Base-by-base conservation (phyloP, 305 asterid genomes). In the Solanum chacoense region DNA sequence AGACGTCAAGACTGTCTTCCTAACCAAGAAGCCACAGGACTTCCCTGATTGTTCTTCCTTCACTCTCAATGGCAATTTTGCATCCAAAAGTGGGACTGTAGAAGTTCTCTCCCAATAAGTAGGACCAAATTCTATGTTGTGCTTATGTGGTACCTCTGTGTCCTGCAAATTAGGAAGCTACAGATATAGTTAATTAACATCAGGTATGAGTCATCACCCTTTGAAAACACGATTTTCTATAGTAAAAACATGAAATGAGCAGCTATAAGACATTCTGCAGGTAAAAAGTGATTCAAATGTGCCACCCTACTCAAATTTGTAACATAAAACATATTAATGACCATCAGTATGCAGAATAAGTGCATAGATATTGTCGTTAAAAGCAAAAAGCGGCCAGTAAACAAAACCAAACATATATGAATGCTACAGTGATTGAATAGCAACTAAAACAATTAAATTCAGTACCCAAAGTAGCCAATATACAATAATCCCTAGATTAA, bases 31-130 rank as follows among this genome's bases (percentile, higher is more conserved):
- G 76, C 92, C 72, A 77, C 93, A 90, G 20, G 95, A 86, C 74
- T 91, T 93, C 80, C 85, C 85, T 6, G 91, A 93, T 88, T 91
- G 91, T 34, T 88, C 91, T 34, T 88, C 91, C 38, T 72, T 72
- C 37, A 94, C 92, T 7, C 91, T 89, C 95, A 91, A 90, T 16
- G 91, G 84, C 85, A 90, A 91, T 69, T 95, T 93, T 36, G 88
- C 87, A 5, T 88, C 91, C 73, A 95, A 88, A 69, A 96, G 96
- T 24, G 98, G 97, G 87, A 87, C 88, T 8, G 92, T 89, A 35
- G 90, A 89, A 80, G 92, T 85, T 26, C 87, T 85, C 3, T 88
- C 88, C 42, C 67, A 88, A 89, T 92, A 90, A 5, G 65, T 85
- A 36, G 88, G 37, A 55, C 87, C 86, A 71, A 45, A 55, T 40